Evolutionary conservation across 2,329 filamentous ascomycete genomes (phyloP), one percentile per base, ranked within the genome.

Genomic region (Aureobasidium subglaciale): DNA sequence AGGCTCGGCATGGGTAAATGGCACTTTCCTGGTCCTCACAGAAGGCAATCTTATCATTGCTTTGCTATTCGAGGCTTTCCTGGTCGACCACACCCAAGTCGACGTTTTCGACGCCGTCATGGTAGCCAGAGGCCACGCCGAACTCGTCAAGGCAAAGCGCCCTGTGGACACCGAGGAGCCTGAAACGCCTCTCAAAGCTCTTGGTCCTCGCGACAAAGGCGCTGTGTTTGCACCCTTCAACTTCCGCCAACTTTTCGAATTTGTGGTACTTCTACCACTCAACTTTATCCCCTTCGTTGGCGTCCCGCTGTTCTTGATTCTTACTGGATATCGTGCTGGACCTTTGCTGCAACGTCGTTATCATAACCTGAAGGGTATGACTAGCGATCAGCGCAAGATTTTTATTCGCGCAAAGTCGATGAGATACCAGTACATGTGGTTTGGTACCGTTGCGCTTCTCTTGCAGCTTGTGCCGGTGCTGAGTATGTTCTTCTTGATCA

Each of bases 401-500:
- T 89, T 87, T 63, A 81, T 92, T 25, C 78, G 77, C 55, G 76
- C 74, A 30, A 78, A 78, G 58, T 76, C 75, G 40, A 79, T 86
- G 53, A 77, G 82, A 59, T 88, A 88, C 81, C 88, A 93, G 58
- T 97, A 96, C 68, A 85, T 90, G 13, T 95, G 89, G 89, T 96
- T 97, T 66, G 93, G 93, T 15, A 89, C 87, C 0, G 78, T 93
- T 4, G 40, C 42, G 8, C 16, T 48, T 11, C 16, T 56, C 6
- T 72, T 97, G 25, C 89, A 96, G 72, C 79, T 97, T n/a, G 78
- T 96, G 8, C 93, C 93, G 1, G 79, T 92, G 11, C 71, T 96
- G 46, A 95, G 88, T n/a, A 95, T 99, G 78, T 84, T 97, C 67
- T 96, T 97, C 69, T 78, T 97, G 35, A 73, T 99, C 61, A 96